Base-by-base conservation (phyloP, 352 stramenopile genomes). In the Pythium biforme region DNA sequence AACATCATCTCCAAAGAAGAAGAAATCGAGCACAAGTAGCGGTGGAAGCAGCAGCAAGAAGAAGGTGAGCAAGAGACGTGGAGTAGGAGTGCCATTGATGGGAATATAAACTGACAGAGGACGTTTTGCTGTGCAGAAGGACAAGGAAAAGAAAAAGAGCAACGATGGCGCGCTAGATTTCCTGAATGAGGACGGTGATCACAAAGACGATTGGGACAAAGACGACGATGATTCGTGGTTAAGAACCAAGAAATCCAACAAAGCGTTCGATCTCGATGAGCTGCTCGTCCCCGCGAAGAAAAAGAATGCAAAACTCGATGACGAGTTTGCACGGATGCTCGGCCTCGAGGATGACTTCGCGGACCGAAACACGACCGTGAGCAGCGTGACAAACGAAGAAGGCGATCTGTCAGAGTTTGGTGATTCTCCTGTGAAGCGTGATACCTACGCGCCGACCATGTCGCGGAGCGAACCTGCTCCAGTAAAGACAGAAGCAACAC, bases 251-350 rank as follows among this genome's bases (percentile, higher is more conserved):
- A 64, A 55, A 29, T 60, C 5, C 15, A 63, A 34, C 20, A 68
- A 33, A 23, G 6, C 25, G 1, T 71, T 63, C 40, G 59, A 73
- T 60, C 29, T 67, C 9, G 56, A 70, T 43, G 66, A 79, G 39
- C 69, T 69, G 29, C 9, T 58, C 20, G 31, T 49, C 20, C 46
- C 54, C 17, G 22, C 56, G 9, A 69, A 64, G 47, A 69, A 64
- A 37, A 79, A 75, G 46, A 86, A 80, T 23, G 64, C 60, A 10
- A 62, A 45, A 12, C 67, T 90, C 8, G 76, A 89, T 47, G 75
- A 76, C 49, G 81, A 90, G 53, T 90, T 90, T 53, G 71, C 76
- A 8, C 77, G 85, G 29, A 89, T 90, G 77, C 54, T 90, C 3
- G 77, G 77, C 0, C 62, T 89, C 0, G 77, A 85, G n/a, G 68